Evolutionary conservation across 108 stramenopile genomes (phyloP).

Genomic region (Mediolabrus comicus): DNA sequence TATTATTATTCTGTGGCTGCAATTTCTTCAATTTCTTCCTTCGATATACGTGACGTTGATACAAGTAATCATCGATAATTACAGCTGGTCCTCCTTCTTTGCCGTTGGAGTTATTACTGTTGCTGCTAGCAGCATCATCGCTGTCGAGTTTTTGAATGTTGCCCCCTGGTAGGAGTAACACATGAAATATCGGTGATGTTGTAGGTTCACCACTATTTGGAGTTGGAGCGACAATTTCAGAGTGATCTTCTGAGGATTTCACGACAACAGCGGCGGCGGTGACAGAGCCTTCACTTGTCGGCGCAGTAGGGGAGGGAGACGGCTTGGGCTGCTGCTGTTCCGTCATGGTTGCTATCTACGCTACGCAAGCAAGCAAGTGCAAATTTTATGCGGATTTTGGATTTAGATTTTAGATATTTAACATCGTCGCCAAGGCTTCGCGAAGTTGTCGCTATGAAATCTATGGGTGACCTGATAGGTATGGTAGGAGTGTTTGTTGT

Average conservation of each 20-base stretch:
- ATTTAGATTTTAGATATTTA: too few species aligned
- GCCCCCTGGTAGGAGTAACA: slow-evolving; percentile 24
- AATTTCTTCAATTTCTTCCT: not conserved
- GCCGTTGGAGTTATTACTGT: not conserved
- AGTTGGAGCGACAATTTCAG: not conserved
- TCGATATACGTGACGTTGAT: slow-evolving; percentile 23
- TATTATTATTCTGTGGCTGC: too few species aligned
- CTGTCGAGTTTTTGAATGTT: not conserved
- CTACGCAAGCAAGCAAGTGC: too few species aligned
- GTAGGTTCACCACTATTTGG: not conserved
- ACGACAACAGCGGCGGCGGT: not conserved
- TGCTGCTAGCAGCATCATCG: not conserved
- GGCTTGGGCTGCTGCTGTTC: not conserved
- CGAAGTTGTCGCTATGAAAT: too few species aligned
- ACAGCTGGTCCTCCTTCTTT: not conserved
- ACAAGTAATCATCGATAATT: slow-evolving; percentile 21
- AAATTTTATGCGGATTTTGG: not conserved
- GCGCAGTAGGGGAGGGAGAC: not conserved
- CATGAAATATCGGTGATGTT: slow-evolving; percentile 7
- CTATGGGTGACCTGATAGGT: too few species aligned
- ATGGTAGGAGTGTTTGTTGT: too few species aligned
- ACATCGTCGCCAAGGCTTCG: too few species aligned
- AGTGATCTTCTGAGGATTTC: not conserved
- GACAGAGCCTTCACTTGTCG: not conserved
- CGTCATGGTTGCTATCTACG: not conserved